Conservation (phyloP, 495 filamentous ascomycete species). For the Daldinia concentrica region DNA sequence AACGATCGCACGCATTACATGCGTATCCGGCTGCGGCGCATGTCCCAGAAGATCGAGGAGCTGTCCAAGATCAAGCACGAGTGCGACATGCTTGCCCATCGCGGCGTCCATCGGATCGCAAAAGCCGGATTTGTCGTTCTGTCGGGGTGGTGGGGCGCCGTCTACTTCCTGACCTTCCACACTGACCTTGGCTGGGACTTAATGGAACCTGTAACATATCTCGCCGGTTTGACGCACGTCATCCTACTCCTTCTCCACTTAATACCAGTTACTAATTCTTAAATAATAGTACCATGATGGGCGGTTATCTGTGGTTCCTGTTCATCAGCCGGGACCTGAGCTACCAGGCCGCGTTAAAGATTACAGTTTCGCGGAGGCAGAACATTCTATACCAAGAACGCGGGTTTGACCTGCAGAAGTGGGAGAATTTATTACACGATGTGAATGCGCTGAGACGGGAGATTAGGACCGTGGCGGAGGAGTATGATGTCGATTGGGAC, state of each 20-base stretch:
- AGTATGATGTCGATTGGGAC: conserved; percentile 96
- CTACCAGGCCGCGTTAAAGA: conserved; percentile 84
- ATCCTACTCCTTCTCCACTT: too few relatives aligned
- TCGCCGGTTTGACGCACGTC: conserved; percentile 71
- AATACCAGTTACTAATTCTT: too few relatives aligned
- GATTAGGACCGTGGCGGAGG: conserved; percentile 80
- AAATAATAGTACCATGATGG: conserved; percentile 69
- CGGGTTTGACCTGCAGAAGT: conserved; percentile 78
- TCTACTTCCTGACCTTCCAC: conserved; percentile 81
- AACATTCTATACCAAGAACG: conserved; percentile 75
- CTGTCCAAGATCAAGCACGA: conserved; percentile 79
- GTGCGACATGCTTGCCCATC: conserved; percentile 81
- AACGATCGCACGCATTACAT: conserved; percentile 89
- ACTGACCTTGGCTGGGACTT: conserved; percentile 87
- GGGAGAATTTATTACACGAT: conserved; percentile 83
- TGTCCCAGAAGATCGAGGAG: conserved; percentile 69
- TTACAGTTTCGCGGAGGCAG: conserved; percentile 83
- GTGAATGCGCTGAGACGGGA: conserved; percentile 81
- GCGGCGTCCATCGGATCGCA: conserved; percentile 79
- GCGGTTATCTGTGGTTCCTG: conserved; percentile 92
- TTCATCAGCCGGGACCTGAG: conserved; percentile 91
- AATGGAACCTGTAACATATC: conserved; percentile 91
- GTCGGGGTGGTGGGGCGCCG: conserved; percentile 79
- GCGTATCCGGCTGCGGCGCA: conserved; percentile 75
- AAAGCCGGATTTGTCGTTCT: conserved; percentile 79